Percentiles rank a stretch among this genome's conserved stretches.
These are phyloP conservation scores for Sarocladium brachiariae DNA, from an alignment of 2,329 filamentous ascomycete genomes.

Conservation along the genomic window DNA sequence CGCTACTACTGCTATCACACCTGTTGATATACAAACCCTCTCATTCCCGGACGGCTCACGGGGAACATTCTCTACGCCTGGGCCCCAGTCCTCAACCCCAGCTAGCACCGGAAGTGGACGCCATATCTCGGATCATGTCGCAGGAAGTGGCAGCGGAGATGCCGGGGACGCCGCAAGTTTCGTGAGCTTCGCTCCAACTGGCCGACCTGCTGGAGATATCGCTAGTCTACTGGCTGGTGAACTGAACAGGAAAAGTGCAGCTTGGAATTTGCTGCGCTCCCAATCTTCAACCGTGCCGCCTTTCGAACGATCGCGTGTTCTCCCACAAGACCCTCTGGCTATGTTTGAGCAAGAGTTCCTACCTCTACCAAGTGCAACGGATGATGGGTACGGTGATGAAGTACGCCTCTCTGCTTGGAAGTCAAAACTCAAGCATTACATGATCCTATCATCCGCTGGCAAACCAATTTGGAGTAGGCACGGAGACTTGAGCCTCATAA, in stretches of 20 bases:
- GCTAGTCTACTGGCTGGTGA: slow-evolving; percentile 77
- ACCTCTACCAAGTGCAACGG: slow-evolving; percentile 52
- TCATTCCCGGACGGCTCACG: slow-evolving; percentile 63
- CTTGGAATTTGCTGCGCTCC: slow-evolving; percentile 60
- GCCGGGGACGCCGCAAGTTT: slow-evolving; percentile 59
- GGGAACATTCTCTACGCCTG: slow-evolving; percentile 50
- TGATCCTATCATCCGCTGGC: slow-evolving; percentile 91
- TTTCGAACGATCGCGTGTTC: slow-evolving; percentile 47
- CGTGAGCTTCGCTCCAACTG: slow-evolving; percentile 57
- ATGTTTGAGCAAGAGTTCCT: slow-evolving; percentile 76
- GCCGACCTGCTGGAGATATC: slow-evolving; percentile 60
- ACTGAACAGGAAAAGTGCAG: slow-evolving; percentile 56
- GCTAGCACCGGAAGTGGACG: slow-evolving; percentile 32
- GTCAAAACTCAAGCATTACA: slow-evolving; percentile 90
- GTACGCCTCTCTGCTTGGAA: slow-evolving; percentile 70
- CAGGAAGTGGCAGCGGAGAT: slow-evolving; percentile 34
- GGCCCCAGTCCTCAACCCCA: slow-evolving; percentile 26
- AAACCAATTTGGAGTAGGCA: slow-evolving; percentile 97
- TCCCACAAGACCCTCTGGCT: slow-evolving; percentile 46
- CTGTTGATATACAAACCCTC: slow-evolving; percentile 72
- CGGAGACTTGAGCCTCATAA: slow-evolving; percentile 82
- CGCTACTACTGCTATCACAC: slow-evolving; percentile 78
- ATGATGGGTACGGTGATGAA: slow-evolving; percentile 41
- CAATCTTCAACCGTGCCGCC: slow-evolving; percentile 54
- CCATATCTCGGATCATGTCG: slow-evolving; percentile 28